Base-by-base conservation (phyloP, 768 basidiomycete species). In the Termitomyces sp. region DNA sequence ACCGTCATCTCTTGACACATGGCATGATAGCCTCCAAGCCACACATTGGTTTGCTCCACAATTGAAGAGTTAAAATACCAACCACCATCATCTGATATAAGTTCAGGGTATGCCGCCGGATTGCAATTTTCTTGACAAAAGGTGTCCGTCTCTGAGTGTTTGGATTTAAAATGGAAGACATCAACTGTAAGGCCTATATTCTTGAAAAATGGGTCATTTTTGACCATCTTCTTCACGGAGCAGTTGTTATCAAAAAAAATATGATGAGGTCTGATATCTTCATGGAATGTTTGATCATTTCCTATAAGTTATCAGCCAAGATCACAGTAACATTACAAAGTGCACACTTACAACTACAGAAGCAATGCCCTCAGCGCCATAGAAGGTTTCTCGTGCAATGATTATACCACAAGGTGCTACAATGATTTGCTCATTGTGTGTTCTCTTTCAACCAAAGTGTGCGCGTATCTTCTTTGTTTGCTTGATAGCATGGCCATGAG, bases 11-110 rank as follows among this genome's bases (percentile, higher is more conserved):
- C 72, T 0, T 66, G 58, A 4, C 62, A 53, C 1, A 72, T 70
- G 0, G 66, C 22, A 7, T 66, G 64, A 51, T 59, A 75, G 57
- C 69, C 69, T 0, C 72, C 68, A 1, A 66, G 50, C 78, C 78
- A 79, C 0, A 65, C 67, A 55, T 80, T 80, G 0, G 66, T 59
- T 50, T 76, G 74, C 44, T 80, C 73, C 0, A 72, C 70, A 1
- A 64, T 58, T 0, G 73, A 79, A 0, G 70, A 73, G 40, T 79
- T 80, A 60, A 80, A 77, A 0, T 46, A 22, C 75, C 75, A 80
- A 15, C 59, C 58, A 0, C 62, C 61, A 20, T 69, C 62, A 2
- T 62, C 52, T 1, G 42, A 59, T 0, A 46, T 23, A 2, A 80
- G 64, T 33, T 78, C 75, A 1, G 68, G 68, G 56, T 70, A 79